Percentiles rank a stretch among this genome's conserved stretches.
These are phyloP conservation scores for Aureobasidium sp. DNA, from an alignment of 2,329 filamentous ascomycete genomes.

Conservation along the genomic window DNA sequence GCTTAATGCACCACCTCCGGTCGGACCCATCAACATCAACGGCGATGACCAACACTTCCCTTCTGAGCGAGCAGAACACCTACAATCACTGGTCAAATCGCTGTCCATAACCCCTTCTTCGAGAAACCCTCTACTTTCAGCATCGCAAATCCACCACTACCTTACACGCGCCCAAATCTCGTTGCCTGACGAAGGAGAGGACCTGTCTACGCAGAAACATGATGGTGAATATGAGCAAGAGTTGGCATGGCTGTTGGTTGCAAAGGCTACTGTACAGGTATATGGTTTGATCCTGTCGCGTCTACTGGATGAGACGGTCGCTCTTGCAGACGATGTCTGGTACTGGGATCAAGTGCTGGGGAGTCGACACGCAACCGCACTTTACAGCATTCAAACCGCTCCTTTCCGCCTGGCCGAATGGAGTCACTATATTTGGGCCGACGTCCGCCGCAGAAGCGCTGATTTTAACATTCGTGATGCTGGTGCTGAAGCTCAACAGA, in stretches of 20 bases:
- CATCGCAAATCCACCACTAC: constrained; percentile 13
- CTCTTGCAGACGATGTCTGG: constrained; percentile 78
- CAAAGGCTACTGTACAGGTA: constrained; percentile 85
- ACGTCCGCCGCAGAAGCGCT: constrained; percentile 43
- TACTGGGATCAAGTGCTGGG: constrained; percentile 90
- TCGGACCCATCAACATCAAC: constrained; percentile 9
- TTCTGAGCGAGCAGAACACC: constrained; percentile 24
- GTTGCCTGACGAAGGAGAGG: constrained; percentile 11
- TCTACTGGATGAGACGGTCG: constrained; percentile 74
- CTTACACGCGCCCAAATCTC: constrained; percentile 12
- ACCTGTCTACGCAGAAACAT: constrained; percentile 4
- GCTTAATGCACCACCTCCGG: constrained; percentile 32
- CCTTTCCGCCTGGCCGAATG: constrained; percentile 69
- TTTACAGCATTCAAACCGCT: constrained; percentile 83
- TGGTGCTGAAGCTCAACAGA: constrained; percentile 26
- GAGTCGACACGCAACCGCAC: constrained; percentile 67
- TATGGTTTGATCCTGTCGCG: constrained; percentile 74
- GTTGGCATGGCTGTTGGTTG: constrained; percentile 82
- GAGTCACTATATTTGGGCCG: constrained; percentile 61
- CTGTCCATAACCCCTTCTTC: constrained; percentile 16
- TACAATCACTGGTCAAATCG: constrained; percentile 23
- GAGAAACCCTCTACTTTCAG: constrained; percentile 15
- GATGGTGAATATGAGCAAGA: constrained; percentile 58
- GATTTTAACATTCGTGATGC: constrained; percentile 21
- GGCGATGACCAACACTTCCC: constrained; percentile 19